Evolutionary conservation across 2,329 filamentous ascomycete species (phyloP).

Genomic region (Claviceps arundinis): DNA sequence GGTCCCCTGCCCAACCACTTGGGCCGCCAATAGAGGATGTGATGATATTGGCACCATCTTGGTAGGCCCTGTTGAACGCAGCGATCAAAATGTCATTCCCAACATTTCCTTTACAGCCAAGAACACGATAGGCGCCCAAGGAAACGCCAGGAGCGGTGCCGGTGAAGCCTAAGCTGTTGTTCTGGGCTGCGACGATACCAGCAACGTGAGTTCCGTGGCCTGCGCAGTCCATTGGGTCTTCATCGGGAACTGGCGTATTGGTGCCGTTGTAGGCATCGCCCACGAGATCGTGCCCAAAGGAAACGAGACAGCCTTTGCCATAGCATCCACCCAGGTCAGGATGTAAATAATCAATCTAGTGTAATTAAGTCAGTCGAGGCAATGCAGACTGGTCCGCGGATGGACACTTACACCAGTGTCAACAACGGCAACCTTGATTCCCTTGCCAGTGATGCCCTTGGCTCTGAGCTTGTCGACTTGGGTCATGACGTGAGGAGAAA

Average conservation of each 20-base stretch:
- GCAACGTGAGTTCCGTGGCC: conserved; percentile 51
- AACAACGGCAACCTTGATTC: conserved; percentile 39
- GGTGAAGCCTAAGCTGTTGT: conserved; percentile 38
- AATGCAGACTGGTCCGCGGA: neutral
- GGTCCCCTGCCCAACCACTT: conserved; percentile 38
- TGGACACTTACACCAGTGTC: conserved; percentile 37
- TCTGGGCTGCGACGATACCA: conserved; percentile 48
- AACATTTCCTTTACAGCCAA: conserved; percentile 38
- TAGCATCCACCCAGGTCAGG: conserved; percentile 52
- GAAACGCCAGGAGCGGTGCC: conserved; percentile 44
- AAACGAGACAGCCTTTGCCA: conserved; percentile 43
- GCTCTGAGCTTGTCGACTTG: conserved; percentile 40
- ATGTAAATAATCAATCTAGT: conserved; percentile 46
- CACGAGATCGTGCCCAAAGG: conserved; percentile 43
- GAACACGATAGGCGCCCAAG: conserved; percentile 43
- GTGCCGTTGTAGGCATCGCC: conserved; percentile 36
- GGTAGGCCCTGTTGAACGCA: conserved; percentile 45
- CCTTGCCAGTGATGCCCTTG: conserved; percentile 34
- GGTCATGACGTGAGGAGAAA: conserved; percentile 41
- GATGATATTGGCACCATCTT: conserved; percentile 46
- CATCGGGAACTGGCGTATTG: conserved; percentile 29
- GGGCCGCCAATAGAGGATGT: conserved; percentile 39
- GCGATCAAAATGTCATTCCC: conserved; percentile 44
- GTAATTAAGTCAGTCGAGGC: neutral
- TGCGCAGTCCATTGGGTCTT: conserved; percentile 40